Base-by-base conservation (phyloP, 2,329 filamentous ascomycete genomes). In the Arthroderma sp. region DNA sequence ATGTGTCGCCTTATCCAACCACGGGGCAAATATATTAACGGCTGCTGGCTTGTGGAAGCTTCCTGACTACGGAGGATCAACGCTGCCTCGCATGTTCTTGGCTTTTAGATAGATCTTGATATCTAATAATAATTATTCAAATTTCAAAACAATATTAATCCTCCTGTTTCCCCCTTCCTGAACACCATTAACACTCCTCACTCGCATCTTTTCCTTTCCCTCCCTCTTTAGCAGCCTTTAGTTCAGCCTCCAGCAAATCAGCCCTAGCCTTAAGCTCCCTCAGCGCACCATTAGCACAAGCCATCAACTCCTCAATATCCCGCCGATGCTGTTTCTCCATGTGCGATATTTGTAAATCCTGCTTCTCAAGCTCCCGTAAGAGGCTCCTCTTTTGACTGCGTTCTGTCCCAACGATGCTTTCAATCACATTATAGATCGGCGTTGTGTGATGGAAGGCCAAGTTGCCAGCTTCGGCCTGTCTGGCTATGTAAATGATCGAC, bases 401-500 rank as follows among this genome's bases (percentile, higher is more conserved):
- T 15, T 59, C 55, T 1, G 51, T 53, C 8, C 42, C 47, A 28
- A 46, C 49, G 40, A 64, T 57, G 11, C 46, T 54, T 4, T 49
- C 41, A 38, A 61, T 52, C 11, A 63, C 45, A 1, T 50, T 33
- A 44, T 61, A 50, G 31, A 62, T 52, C 2, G 58, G 53, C 0
- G 34, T 36, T 0, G 57, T 58, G 30, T 62, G 52, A 3, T 47
- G 37, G 1, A 47, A 9, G 27, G 36, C 43, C 3, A 64, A 52
- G 6, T 44, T 53, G 1, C 57, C 59, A 4, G 47, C 47, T n/a
- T 51, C 50, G 10, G 54, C 38, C 11, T 59, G 54, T 10, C 53
- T 50, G 9, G 52, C 52, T 40, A 65, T 57, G 30, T 45, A 51
- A 38, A 57, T 54, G 15, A 65, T 57, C 3, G 52, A 53, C 0